Conservation (phyloP, 2,329 filamentous ascomycete genomes). For the Plenodomus lindquistii region DNA sequence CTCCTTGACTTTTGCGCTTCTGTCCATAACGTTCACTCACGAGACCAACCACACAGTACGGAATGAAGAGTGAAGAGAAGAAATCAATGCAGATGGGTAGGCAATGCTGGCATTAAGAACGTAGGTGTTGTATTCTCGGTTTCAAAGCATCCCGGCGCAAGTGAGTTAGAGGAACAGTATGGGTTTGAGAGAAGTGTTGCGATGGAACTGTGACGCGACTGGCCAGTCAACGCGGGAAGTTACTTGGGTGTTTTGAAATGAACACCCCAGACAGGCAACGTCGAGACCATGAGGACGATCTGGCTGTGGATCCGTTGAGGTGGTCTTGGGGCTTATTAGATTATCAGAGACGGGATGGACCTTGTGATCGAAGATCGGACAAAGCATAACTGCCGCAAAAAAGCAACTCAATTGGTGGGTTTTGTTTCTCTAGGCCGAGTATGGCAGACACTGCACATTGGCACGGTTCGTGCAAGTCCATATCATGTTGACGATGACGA, state of each 20-base stretch:
- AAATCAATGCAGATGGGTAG: constrained; percentile 4
- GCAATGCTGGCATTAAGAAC: constrained; percentile 17
- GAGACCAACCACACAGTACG: constrained; percentile 10
- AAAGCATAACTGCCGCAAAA: neutral
- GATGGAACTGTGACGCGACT: neutral
- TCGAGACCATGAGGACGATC: constrained; percentile 13
- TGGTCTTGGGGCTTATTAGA: neutral
- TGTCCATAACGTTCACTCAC: constrained; percentile 4
- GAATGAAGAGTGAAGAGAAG: constrained; percentile 9
- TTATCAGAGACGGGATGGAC: constrained; percentile 8
- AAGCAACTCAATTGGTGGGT: neutral
- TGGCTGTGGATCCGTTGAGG: constrained; percentile 11
- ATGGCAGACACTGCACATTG: neutral
- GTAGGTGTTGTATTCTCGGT: constrained; percentile 7
- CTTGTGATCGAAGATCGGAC: constrained; percentile 1
- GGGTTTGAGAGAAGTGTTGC: constrained; percentile 17
- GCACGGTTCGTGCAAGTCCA: neutral
- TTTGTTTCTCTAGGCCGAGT: neutral
- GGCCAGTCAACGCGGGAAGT: neutral
- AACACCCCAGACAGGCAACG: constrained; percentile 26
- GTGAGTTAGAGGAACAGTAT: constrained; percentile 12
- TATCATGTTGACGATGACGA: neutral
- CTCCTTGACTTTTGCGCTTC: constrained; percentile 18
- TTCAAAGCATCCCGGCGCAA: constrained; percentile 8
- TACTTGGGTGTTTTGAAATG: constrained; percentile 19